These are phyloP conservation scores for Lachnellula arida DNA, from an alignment of 2,329 filamentous ascomycete genomes.

Conservation along the genomic window DNA sequence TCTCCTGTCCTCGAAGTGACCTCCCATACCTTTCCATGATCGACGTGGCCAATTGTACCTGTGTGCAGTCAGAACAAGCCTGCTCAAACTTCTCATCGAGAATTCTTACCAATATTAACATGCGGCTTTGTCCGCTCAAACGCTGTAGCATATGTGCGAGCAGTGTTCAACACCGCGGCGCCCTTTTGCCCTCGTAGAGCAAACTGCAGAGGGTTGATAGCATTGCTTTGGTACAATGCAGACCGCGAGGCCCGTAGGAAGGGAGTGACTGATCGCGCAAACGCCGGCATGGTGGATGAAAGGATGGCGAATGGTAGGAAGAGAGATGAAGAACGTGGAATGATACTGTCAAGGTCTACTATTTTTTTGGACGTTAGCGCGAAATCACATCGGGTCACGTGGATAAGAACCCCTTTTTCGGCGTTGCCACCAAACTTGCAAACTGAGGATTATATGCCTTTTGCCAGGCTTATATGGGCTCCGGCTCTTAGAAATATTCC, in stretches of 20 bases:
- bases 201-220: conserved; percentile 72
- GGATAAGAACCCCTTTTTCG: not conserved
- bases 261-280: conserved; percentile 72
- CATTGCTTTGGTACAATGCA: conserved; percentile 63
- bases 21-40: conserved; percentile 86
- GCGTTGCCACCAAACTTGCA: too few relatives aligned
- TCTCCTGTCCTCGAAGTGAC: conserved; percentile 2
- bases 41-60: conserved; percentile 98
- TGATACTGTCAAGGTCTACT: not conserved
- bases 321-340: conserved; percentile 6
- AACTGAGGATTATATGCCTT: too few relatives aligned
- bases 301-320: conserved; percentile 9
- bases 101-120: conserved; percentile 82
- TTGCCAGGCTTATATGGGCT: too few relatives aligned
- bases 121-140: conserved; percentile 94
- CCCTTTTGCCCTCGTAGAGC: conserved; percentile 59
- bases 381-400: not conserved
- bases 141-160: conserved; percentile 56
- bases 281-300: conserved; percentile 65
- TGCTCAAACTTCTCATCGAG: not conserved
- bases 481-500: too few relatives aligned
- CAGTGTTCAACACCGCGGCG: conserved; percentile 60
- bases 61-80: conserved; percentile 12
- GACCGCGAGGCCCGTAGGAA: conserved; percentile 78
- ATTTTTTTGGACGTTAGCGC: not conserved